Evolutionary conservation across 306 rosid genomes (phyloP).

Genomic region (Carpinus fangiana): DNA sequence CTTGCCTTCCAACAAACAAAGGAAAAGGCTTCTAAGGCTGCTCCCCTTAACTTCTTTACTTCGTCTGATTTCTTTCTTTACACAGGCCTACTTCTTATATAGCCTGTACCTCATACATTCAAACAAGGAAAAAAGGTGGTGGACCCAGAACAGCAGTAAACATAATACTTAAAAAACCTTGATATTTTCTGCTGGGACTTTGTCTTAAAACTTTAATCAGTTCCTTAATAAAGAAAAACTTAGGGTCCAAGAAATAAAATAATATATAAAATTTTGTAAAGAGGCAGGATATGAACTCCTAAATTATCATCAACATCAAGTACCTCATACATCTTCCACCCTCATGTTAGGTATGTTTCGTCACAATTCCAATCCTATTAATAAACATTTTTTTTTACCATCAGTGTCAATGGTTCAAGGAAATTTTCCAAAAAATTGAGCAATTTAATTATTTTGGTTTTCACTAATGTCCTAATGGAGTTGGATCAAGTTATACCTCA

Average conservation of each 20-base stretch:
- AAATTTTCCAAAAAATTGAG: too few species aligned
- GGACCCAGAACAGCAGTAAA: conserved; percentile 41
- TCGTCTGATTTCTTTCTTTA: conserved; percentile 36
- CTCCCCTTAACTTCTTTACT: conserved; percentile 33
- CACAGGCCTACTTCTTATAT: conserved; percentile 48
- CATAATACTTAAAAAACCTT: conserved; percentile 16
- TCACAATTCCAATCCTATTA: too few species aligned
- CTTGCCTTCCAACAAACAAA: conserved; percentile 49
- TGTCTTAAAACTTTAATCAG: not conserved
- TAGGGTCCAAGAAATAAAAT: conserved; percentile 13
- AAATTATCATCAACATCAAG: too few species aligned
- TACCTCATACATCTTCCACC: not conserved
- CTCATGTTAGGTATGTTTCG: not conserved
- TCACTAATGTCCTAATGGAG: too few species aligned
- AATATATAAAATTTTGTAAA: not conserved
- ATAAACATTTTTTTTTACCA: too few species aligned
- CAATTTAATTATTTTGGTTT: too few species aligned
- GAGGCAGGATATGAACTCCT: too few species aligned
- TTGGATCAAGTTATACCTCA: too few species aligned
- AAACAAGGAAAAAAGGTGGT: conserved; percentile 46
- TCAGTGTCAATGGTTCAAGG: too few species aligned
- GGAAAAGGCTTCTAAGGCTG: conserved; percentile 34
- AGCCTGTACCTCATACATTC: conserved; percentile 36
- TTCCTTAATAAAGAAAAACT: not conserved
- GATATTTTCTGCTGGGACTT: not conserved